Conservation (phyloP, 495 filamentous ascomycete species). For the Lineolata rhizophorae region DNA sequence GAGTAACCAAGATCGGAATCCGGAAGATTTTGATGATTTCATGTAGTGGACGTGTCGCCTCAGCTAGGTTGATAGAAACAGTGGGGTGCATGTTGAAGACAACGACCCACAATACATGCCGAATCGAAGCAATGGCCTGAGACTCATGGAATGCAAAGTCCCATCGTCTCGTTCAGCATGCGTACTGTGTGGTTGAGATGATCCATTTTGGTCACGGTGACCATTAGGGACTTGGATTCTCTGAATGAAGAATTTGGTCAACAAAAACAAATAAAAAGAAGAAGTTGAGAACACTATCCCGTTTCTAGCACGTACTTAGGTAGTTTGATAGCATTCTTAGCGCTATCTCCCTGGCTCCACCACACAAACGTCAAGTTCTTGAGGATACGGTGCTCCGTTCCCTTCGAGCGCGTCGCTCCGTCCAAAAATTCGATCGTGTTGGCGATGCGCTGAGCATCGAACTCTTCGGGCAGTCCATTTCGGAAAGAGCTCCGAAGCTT, state of each 20-base stretch:
- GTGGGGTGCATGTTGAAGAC: neutral
- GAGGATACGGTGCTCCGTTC: conserved; percentile 62
- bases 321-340: neutral
- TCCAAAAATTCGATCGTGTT: conserved; percentile 64
- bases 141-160: conserved; percentile 14
- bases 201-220: conserved; percentile 5
- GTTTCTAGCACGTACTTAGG: neutral
- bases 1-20: conserved; percentile 44
- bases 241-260: conserved; percentile 2
- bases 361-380: conserved; percentile 50
- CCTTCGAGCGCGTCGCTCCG: conserved; percentile 37
- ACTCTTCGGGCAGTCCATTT: conserved; percentile 24
- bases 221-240: neutral
- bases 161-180: conserved; percentile 21
- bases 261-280: neutral
- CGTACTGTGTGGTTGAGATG: conserved; percentile 16
- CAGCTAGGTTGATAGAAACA: neutral
- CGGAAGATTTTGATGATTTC: conserved; percentile 49
- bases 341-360: conserved; percentile 9
- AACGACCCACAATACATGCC: neutral
- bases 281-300: neutral
- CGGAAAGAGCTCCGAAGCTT: conserved; percentile 54
- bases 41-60: conserved; percentile 24
- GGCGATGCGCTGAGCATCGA: conserved; percentile 34
- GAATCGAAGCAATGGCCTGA: neutral